Percentiles rank a stretch among this genome's conserved stretches.
Conservation (phyloP, 1,284 basidiomycete genomes). For the Wolfiporia cocos region DNA sequence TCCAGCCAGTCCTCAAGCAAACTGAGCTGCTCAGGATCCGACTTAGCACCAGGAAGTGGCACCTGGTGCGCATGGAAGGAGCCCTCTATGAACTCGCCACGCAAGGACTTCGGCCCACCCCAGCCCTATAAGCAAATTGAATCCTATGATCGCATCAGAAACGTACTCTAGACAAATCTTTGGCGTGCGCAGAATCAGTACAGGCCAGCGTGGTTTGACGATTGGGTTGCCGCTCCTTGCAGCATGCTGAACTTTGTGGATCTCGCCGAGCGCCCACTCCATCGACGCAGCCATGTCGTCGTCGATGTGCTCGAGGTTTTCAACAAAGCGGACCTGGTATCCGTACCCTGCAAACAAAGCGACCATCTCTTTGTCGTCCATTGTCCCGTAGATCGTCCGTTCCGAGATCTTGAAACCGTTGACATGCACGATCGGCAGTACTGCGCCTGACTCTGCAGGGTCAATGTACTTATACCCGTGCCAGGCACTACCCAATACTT, state of each 20-base stretch:
- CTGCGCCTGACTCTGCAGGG: constrained; percentile 86
- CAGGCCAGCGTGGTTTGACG: constrained; percentile 82
- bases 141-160: background rate
- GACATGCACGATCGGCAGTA: constrained; percentile 82
- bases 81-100: constrained; percentile 72
- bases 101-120: constrained; percentile 59
- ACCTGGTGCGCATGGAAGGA: constrained; percentile 77
- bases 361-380: constrained; percentile 79
- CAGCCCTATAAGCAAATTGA: constrained; percentile 37
- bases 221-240: constrained; percentile 73
- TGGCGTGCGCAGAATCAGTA: constrained; percentile 78
- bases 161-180: constrained; percentile 37
- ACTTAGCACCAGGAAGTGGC: constrained; percentile 69
- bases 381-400: constrained; percentile 83
- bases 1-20: constrained; percentile 66
- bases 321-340: constrained; percentile 82
- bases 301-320: constrained; percentile 61
- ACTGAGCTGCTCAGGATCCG: constrained; percentile 53
- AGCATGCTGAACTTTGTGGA: constrained; percentile 71
- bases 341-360: constrained; percentile 78
- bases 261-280: constrained; percentile 79
- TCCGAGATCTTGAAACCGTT: constrained; percentile 88
- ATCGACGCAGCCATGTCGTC: constrained; percentile 73
- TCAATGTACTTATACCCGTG: constrained; percentile 86
- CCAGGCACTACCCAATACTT: constrained; percentile 51